Evolutionary conservation across 192 early-diverging fungal species (phyloP).

Genomic region (Dissophora ornata): DNA sequence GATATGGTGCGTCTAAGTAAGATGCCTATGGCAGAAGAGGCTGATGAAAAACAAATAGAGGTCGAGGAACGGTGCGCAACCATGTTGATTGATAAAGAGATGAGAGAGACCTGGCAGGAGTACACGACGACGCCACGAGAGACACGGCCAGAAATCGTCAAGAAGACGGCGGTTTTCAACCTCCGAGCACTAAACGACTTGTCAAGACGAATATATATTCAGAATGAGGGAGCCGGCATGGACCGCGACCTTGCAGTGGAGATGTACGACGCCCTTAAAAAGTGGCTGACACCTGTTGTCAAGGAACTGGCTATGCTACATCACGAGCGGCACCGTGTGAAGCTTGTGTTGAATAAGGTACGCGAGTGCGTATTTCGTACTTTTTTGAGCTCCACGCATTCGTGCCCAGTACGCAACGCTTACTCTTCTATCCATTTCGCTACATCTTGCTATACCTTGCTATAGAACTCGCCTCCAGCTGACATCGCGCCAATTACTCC

Average conservation of each 20-base stretch:
- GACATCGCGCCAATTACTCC: background rate
- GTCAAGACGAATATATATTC: constrained; percentile 19
- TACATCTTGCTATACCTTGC: too few species aligned
- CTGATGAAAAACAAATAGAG: constrained; percentile 9
- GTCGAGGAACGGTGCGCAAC: constrained; percentile 22
- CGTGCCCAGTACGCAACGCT: too few species aligned
- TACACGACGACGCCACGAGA: background rate
- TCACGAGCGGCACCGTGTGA: constrained; percentile 24
- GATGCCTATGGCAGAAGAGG: constrained; percentile 49
- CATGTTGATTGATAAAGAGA: constrained; percentile 5
- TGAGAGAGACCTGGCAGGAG: constrained; percentile 1
- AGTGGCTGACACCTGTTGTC: constrained; percentile 28
- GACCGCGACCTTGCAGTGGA: constrained; percentile 13
- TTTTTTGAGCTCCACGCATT: background rate
- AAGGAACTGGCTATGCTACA: constrained; percentile 25
- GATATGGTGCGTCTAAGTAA: background rate
- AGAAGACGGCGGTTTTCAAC: constrained; percentile 30
- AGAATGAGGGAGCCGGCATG: constrained; percentile 29
- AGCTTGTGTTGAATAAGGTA: constrained; percentile 21
- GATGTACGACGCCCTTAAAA: constrained; percentile 33
- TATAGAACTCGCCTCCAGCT: constrained; percentile 1
- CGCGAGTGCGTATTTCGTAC: background rate
- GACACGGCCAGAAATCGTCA: constrained; percentile 2
- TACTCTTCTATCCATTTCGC: too few species aligned
- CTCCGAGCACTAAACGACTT: constrained; percentile 6